Base-by-base conservation (phyloP, 176 grass and related monocot species). In the Olyra latifolia region DNA sequence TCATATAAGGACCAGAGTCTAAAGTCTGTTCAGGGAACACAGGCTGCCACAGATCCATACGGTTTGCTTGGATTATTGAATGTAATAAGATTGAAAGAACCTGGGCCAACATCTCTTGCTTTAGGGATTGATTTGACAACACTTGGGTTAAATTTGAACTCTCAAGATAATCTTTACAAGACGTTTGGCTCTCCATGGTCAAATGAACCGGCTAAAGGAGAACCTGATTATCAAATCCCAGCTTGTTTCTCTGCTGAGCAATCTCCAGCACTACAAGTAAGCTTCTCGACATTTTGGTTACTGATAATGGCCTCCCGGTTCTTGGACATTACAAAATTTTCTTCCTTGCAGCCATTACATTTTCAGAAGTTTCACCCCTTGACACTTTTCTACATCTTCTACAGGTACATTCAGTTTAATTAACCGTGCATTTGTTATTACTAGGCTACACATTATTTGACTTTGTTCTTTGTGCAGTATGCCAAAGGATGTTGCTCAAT, bases 121-220 rank as follows among this genome's bases (percentile, higher is more conserved):
- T 77, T 98, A 39, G 95, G 95, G 60, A 91, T 98, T 82, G 95
- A 98, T 87, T 82, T 98, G 74, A 93, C 92, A 27, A 87, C 92
- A 24, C 63, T 98, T 55, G 95, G 95, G 22, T 82, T 98, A 71
- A 93, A 94, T 79, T 87, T 98, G 85, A 95, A 98, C 70, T 91
- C 95, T 35, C 84, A 71, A 70, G 95, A 98, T 70, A 78, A 68
- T 91, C 86, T 98, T 77, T 90, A 92, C 80, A 98, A 93, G 86
- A 98, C 87, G 4, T 98, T 98, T 98, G 83, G 90, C 59, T 94
- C 92, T 89, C 95, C 92, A 29, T 98, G 92, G 92, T 93, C 88
- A 69, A 82, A 84, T 78, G 95, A 98, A 47, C 72, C 88, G 29
- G 70, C 77, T 58, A 93, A 87, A 84, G 95, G 92, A 78, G 92